These are phyloP conservation scores for Paraurostyla sp. DNA, from an alignment of 73 alveolate species.

Conservation along the genomic window DNA sequence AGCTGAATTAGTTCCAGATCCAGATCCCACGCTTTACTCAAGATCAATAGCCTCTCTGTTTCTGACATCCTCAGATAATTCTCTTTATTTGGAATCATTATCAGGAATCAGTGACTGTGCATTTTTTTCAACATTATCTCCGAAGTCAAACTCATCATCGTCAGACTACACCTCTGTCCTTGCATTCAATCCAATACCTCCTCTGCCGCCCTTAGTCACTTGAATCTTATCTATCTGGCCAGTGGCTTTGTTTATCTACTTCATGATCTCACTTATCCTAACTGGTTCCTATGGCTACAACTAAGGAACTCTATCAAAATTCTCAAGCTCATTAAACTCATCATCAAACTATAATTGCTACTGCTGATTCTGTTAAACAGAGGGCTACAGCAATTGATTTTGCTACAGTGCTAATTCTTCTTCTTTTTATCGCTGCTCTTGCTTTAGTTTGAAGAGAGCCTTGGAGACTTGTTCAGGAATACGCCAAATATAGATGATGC, in stretches of 20 bases:
- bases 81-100: neutral
- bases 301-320: neutral
- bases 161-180: neutral
- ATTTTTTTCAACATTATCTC: neutral
- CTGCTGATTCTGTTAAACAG: neutral
- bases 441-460: conserved; percentile 19
- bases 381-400: too few relatives aligned
- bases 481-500: conserved; percentile 86
- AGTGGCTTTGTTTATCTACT: conserved; percentile 45
- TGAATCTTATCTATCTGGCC: conserved; percentile 46
- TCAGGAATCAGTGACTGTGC: too few relatives aligned
- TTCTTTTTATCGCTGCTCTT: conserved; percentile 3
- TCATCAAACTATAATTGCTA: conserved; percentile 19
- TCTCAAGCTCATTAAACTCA: conserved; percentile 48
- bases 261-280: conserved; percentile 19
- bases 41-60: too few relatives aligned
- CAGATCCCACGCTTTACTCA: too few relatives aligned
- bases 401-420: neutral
- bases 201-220: neutral
- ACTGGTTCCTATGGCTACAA: neutral
- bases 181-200: too few relatives aligned
- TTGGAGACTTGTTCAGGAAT: conserved; percentile 58
- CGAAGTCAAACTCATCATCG: conserved; percentile 29
- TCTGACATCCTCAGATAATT: neutral
- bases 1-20: neutral